phyloP scores from a whole-genome alignment of 2,329 filamentous ascomycete genomes.

The Aaosphaeria arxii region DNA sequence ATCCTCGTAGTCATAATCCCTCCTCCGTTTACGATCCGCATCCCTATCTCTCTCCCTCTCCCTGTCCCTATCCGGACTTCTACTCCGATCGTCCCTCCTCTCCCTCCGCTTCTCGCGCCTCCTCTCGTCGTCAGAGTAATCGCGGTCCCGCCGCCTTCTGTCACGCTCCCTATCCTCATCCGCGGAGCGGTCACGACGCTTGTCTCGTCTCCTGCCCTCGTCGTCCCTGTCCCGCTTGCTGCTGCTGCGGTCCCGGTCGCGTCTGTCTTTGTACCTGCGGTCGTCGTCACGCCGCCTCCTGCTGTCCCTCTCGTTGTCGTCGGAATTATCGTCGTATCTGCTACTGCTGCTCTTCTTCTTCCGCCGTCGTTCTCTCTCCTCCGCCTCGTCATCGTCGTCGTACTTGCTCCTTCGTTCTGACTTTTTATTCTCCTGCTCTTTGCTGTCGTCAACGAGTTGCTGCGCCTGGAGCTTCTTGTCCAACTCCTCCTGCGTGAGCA shows the following conservation, averaged over 20 bases:
- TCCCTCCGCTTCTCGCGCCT: neutral
- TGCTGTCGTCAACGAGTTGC: slow-evolving; percentile 39
- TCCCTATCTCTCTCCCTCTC: slow-evolving; percentile 2
- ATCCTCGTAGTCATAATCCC: neutral
- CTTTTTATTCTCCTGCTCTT: neutral
- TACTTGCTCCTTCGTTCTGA: neutral
- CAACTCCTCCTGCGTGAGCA: slow-evolving; percentile 61
- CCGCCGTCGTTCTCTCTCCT: slow-evolving; percentile 7
- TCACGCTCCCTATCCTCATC: neutral
- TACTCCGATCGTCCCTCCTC: slow-evolving; percentile 1
- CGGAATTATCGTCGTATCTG: slow-evolving; percentile 13
- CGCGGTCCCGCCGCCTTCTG: neutral
- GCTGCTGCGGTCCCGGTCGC: neutral
- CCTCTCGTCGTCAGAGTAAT: neutral
- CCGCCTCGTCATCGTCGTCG: slow-evolving; percentile 7
- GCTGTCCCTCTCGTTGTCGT: slow-evolving; percentile 11
- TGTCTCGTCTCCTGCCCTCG: slow-evolving; percentile 2
- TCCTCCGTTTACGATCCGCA: neutral
- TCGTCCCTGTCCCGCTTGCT: slow-evolving; percentile 8
- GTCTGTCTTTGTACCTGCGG: neutral
- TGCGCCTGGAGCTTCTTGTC: slow-evolving; percentile 50
- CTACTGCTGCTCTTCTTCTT: slow-evolving; percentile 19
- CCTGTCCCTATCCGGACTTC: slow-evolving; percentile 1
- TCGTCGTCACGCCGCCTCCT: slow-evolving; percentile 7
- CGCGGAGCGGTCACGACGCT: neutral